Base-by-base conservation (phyloP, 805 yeast species). In the Pichia occidentalis region DNA sequence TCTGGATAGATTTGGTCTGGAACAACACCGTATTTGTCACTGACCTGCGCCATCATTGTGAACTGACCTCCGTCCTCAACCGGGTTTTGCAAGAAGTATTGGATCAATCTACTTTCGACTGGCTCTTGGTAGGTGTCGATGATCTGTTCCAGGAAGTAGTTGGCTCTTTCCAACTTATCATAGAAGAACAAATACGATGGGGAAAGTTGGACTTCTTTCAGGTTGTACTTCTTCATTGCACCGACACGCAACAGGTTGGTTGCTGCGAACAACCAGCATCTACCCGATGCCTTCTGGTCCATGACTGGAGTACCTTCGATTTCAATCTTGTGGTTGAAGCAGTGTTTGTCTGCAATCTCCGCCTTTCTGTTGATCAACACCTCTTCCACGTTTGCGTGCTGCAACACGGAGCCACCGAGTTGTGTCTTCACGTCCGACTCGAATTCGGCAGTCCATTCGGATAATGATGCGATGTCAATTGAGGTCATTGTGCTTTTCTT, bases 191-290 rank as follows among this genome's bases (percentile, higher is more conserved):
- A 59, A 56, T 80, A 85, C 18, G 83, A 70, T 51, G 85, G 95
- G 26, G 92, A 80, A 36, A 86, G 61, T 60, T 82, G 87, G 56
- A 83, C 76, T 48, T 70, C 72, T 49, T 76, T 75, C 50, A 85
- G 59, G 52, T 79, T 75, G 58, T 78, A 71, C 53, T 71, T 71
- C 49, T 70, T 65, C 60, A 78, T 75, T 29, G 83, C 72, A 37
- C 69, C 70, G 36, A 80, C 56, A 50, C 95, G 71, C 52, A 85
- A 63, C 39, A 81, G 70, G 50, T 86, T 85, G 37, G 85, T 75
- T 1, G 90, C 73, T 9, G 95, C 95, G 59, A 85, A 85, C 44
- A 85, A 69, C 95, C 95, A 85, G 61, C 95, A 85, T 51, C 95
- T 66, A 22, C 95, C 95, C 17, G 85, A 75, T 9, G 75, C 58